Evolutionary conservation across 2,329 filamentous ascomycete genomes (phyloP).

Genomic region (Fusarium coffeatum): DNA sequence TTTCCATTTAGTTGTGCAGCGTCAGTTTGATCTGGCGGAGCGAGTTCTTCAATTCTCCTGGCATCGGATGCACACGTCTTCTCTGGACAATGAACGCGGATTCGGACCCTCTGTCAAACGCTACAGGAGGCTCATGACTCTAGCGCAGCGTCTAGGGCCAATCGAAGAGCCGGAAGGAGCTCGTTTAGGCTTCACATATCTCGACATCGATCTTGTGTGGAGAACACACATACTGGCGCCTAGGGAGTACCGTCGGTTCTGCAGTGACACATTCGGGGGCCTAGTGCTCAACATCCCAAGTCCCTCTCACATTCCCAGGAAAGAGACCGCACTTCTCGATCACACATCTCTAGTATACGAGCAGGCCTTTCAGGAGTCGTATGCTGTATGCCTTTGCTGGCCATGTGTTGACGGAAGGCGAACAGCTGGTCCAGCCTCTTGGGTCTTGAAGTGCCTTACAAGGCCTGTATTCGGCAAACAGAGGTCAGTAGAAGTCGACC

Average conservation of each 20-base stretch:
- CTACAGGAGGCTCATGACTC: constrained; percentile 31
- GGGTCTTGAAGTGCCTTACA: neutral
- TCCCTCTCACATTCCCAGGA: neutral
- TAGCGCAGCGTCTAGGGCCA: constrained; percentile 3
- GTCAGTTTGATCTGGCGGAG: constrained; percentile 27
- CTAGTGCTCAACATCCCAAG: constrained; percentile 29
- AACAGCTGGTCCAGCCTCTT: neutral
- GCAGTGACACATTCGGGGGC: neutral
- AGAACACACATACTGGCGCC: constrained; percentile 38
- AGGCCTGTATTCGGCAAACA: constrained; percentile 1
- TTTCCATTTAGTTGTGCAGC: constrained; percentile 21
- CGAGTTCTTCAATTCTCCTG: constrained; percentile 26
- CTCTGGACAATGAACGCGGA: neutral
- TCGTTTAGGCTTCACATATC: constrained; percentile 2
- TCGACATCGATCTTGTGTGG: constrained; percentile 38
- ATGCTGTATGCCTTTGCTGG: constrained; percentile 36
- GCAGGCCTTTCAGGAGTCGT: constrained; percentile 23
- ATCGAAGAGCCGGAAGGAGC: neutral
- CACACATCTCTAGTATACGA: constrained; percentile 15
- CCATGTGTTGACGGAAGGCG: constrained; percentile 29
- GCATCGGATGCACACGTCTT: constrained; percentile 30
- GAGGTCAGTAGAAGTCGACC: constrained; percentile 7
- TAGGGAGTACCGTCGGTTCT: constrained; percentile 22
- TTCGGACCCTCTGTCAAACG: constrained; percentile 20
- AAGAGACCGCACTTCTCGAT: neutral